These are phyloP conservation scores for Fusarium sororula DNA, from an alignment of 2,329 filamentous ascomycete species.

Conservation along the genomic window DNA sequence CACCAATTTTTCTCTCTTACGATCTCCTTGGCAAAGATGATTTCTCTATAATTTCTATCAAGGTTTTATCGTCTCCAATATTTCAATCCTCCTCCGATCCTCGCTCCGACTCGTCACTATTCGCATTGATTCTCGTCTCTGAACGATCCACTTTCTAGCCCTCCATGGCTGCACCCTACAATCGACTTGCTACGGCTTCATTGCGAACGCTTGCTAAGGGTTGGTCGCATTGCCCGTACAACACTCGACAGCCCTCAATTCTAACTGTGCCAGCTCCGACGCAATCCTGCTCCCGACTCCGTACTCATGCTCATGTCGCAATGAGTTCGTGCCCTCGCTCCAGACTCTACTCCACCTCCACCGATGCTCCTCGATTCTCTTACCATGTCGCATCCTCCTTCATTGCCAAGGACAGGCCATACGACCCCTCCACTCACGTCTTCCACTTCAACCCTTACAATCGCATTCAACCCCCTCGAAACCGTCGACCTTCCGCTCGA, in stretches of 20 bases:
- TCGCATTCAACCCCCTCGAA: slow-evolving; percentile 60
- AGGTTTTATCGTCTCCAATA: not conserved
- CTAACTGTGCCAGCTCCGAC: slow-evolving; percentile 33
- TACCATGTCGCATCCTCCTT: slow-evolving; percentile 81
- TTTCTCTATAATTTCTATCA: slow-evolving; percentile 20
- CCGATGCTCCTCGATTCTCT: slow-evolving; percentile 56
- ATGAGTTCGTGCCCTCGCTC: slow-evolving; percentile 33
- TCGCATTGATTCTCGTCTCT: slow-evolving; percentile 15
- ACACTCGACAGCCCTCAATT: not conserved
- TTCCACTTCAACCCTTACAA: slow-evolving; percentile 77
- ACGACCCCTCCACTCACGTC: slow-evolving; percentile 73
- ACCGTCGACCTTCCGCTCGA: slow-evolving; percentile 54
- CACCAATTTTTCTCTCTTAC: slow-evolving; percentile 28
- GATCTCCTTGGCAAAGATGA: slow-evolving; percentile 25
- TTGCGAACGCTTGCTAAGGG: slow-evolving; percentile 37
- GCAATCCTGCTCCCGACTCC: slow-evolving; percentile 11
- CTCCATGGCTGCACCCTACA: slow-evolving; percentile 40
- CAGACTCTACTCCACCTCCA: slow-evolving; percentile 39
- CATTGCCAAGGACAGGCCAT: slow-evolving; percentile 75
- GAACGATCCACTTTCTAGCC: slow-evolving; percentile 26
- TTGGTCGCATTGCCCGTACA: slow-evolving; percentile 4
- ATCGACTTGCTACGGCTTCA: slow-evolving; percentile 33
- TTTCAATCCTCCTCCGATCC: not conserved
- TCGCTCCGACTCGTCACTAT: not conserved
- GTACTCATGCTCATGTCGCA: slow-evolving; percentile 11